A percentile compares a stretch with the other conserved stretches of the same genome.
Evolutionary conservation across 345 rosid species (phyloP).

Genomic region (Aegle marmelos): DNA sequence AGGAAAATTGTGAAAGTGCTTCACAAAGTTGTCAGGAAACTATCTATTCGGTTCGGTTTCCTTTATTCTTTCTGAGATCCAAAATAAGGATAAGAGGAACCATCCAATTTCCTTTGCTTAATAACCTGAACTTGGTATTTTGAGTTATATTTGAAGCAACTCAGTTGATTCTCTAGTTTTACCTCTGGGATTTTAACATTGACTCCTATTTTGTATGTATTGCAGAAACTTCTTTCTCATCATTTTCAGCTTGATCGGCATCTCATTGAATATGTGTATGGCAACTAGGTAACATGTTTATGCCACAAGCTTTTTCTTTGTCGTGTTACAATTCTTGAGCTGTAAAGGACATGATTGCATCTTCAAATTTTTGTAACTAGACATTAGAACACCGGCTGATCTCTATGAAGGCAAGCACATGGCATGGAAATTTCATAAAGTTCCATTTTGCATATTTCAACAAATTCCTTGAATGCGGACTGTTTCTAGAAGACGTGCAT

Average conservation of each 20-base stretch:
- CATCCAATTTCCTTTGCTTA: background rate
- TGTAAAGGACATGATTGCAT: background rate
- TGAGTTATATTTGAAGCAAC: background rate
- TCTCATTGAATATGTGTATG: constrained; percentile 68
- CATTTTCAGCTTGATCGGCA: constrained; percentile 83
- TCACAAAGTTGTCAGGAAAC: background rate
- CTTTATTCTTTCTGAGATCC: background rate
- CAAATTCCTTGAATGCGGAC: background rate
- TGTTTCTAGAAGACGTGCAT: background rate
- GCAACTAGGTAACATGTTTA: constrained; percentile 34
- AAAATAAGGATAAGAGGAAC: background rate
- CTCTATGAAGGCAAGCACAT: background rate
- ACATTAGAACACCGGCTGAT: background rate
- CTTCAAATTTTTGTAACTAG: background rate
- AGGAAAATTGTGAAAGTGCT: background rate
- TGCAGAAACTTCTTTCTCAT: constrained; percentile 67
- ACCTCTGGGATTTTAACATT: background rate
- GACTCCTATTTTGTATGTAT: constrained; percentile 11
- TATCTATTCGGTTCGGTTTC: background rate
- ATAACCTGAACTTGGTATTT: background rate
- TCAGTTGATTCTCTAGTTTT: background rate
- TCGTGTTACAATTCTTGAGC: background rate
- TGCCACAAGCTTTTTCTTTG: background rate
- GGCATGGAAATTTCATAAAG: background rate
- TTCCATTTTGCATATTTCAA: background rate